Evolutionary conservation across 805 yeast species (phyloP).

Genomic region (Yarrowia sp.): DNA sequence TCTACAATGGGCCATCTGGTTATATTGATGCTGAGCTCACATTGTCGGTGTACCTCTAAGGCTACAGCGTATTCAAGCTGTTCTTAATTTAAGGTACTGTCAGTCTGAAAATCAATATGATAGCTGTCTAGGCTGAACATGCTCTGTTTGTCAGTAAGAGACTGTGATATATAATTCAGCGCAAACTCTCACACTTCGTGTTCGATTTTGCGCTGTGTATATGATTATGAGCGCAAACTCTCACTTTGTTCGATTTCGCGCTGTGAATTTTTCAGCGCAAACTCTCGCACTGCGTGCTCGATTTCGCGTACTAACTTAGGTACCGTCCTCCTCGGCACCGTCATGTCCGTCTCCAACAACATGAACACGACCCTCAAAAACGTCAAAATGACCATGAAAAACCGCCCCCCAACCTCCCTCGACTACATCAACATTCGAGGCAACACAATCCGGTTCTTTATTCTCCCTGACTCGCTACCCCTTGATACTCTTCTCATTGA

Average conservation of each 20-base stretch:
- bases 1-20: too few relatives aligned
- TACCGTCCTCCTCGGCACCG: slow-evolving; percentile 77
- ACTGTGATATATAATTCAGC: too few relatives aligned
- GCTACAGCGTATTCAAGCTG: too few relatives aligned
- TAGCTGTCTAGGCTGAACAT: too few relatives aligned
- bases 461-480: slow-evolving; percentile 83
- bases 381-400: slow-evolving; percentile 71
- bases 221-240: too few relatives aligned
- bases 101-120: too few relatives aligned
- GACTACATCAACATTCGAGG: slow-evolving; percentile 87
- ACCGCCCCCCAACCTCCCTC: slow-evolving; percentile 65
- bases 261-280: background rate
- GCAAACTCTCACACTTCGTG: too few relatives aligned
- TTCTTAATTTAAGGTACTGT: too few relatives aligned
- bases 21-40: too few relatives aligned
- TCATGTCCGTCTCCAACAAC: slow-evolving; percentile 80
- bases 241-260: background rate
- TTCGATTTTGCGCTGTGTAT: too few relatives aligned
- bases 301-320: slow-evolving; percentile 32
- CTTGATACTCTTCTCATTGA: slow-evolving; percentile 49
- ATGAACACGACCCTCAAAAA: slow-evolving; percentile 85
- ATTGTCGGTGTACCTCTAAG: too few relatives aligned
- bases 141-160: too few relatives aligned
- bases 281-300: background rate
- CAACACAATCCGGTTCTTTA: slow-evolving; percentile 76